These are phyloP conservation scores for Melanomma pulvis-pyrius DNA, from an alignment of 495 filamentous ascomycete species.

Conservation along the genomic window DNA sequence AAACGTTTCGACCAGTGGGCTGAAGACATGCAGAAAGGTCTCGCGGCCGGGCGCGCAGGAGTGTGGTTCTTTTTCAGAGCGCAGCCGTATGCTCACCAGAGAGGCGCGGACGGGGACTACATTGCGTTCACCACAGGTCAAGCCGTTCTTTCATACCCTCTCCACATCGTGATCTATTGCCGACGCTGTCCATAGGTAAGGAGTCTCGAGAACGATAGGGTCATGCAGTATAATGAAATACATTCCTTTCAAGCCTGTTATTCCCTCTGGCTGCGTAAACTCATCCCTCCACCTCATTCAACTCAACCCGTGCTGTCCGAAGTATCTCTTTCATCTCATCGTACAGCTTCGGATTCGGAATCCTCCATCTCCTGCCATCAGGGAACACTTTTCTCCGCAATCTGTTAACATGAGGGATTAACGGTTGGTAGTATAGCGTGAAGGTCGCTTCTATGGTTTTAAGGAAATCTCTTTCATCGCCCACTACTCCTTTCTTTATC, in stretches of 20 bases:
- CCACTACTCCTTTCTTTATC: slow-evolving; percentile 37
- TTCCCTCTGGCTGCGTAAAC: slow-evolving; percentile 3
- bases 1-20: too few species aligned
- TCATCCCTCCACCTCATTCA: slow-evolving; percentile 15
- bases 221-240: neutral
- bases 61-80: too few species aligned
- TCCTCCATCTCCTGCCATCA: slow-evolving; percentile 39
- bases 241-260: neutral
- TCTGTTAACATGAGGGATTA: slow-evolving; percentile 47
- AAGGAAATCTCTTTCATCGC: slow-evolving; percentile 38
- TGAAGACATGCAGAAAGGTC: too few species aligned
- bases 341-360: slow-evolving; percentile 36
- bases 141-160: slow-evolving; percentile 18
- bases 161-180: slow-evolving; percentile 12
- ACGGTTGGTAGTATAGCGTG: slow-evolving; percentile 43
- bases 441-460: slow-evolving; percentile 38
- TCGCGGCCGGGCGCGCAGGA: too few species aligned
- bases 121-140: slow-evolving; percentile 26
- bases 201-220: neutral
- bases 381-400: slow-evolving; percentile 47
- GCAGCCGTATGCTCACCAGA: too few species aligned
- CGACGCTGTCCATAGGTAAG: neutral
- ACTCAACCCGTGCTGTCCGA: slow-evolving; percentile 17
- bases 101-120: too few species aligned
- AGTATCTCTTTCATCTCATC: slow-evolving; percentile 37